Percentiles rank a stretch among this genome's conserved stretches.
Evolutionary conservation across 2,329 filamentous ascomycete species (phyloP).

Genomic region (Talaromyces piceae): DNA sequence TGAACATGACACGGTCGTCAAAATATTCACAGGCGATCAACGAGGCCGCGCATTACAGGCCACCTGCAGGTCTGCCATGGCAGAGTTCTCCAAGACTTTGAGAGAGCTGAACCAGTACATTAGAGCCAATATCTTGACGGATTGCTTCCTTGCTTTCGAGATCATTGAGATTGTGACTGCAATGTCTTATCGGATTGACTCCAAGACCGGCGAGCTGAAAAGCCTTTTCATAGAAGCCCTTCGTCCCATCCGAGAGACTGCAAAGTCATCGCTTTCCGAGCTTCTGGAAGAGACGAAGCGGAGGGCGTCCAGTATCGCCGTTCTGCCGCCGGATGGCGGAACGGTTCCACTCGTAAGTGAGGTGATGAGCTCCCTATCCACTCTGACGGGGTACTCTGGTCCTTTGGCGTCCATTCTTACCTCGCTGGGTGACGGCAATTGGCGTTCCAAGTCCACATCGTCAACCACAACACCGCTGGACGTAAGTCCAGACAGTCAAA

Average conservation of each 20-base stretch:
- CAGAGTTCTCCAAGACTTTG: constrained; percentile 76
- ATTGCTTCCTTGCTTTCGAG: constrained; percentile 93
- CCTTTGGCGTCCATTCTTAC: constrained; percentile 86
- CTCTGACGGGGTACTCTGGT: constrained; percentile 77
- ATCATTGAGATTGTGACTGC: constrained; percentile 83
- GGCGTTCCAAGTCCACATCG: constrained; percentile 58
- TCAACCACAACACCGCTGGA: constrained; percentile 71
- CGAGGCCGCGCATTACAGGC: constrained; percentile 72
- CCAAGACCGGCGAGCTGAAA: constrained; percentile 79
- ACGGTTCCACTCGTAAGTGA: constrained; percentile 71
- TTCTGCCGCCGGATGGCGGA: constrained; percentile 69
- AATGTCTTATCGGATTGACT: constrained; percentile 71
- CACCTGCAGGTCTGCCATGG: constrained; percentile 69
- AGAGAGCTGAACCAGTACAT: constrained; percentile 86
- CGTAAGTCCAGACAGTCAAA: constrained; percentile 76
- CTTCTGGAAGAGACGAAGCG: constrained; percentile 76
- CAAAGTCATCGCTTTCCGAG: constrained; percentile 74
- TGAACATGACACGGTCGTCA: constrained; percentile 85
- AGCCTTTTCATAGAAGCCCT: constrained; percentile 73
- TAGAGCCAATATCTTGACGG: constrained; percentile 74
- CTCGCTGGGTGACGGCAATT: constrained; percentile 86
- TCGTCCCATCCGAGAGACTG: constrained; percentile 85
- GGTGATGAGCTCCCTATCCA: constrained; percentile 77
- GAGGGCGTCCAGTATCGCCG: constrained; percentile 57
- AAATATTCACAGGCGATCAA: constrained; percentile 77